Evolutionary conservation across 371 early-diverging fungal genomes (phyloP), one percentile per base, ranked within the genome.

Genomic region (Mucor indicus): DNA sequence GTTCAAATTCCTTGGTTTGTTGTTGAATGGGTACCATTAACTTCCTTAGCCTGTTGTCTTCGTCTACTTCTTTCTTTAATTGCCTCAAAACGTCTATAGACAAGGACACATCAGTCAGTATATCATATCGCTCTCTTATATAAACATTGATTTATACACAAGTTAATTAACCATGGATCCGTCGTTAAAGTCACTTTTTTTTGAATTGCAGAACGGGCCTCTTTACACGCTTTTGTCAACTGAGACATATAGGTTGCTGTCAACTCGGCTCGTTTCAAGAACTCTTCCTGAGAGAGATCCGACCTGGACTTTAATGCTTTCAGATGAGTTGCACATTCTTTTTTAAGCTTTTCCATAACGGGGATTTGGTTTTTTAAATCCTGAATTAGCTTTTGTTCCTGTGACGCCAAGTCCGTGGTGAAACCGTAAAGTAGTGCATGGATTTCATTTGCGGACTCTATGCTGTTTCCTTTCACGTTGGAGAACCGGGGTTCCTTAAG

Each of bases 101-200:
- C n/a, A n/a, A 20, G n/a, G 25, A 37, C 0, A 53, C 27, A 33
- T 35, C 32, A 23, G 39, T 47, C 11, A 22, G 44, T 12, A 31
- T 30, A 31, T 30, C 17, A 29, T 15, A 29, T 15, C 9, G 20
- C 8, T 32, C 16, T 7, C 22, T 30, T 11, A 29, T n/a, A 22
- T 29, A 30, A n/a, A 50, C 58, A n/a, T n/a, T n/a, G n/a, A n/a
- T n/a, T n/a, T n/a, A 56, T 66, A 66, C 70, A 63, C 11, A 70
- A 46, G 40, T 70, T 70, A 5, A 53, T 54, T 16, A 66, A 31
- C 70, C 65, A 64, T 32, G 70, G 70, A 63, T 70, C 70, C 33
- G 21, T 66, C 43, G 45, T 51, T 48, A 40, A 42, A 9, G 23
- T 36, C 19, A 7, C 15, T 5, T 43, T 41, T 22, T 23, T 55